These are phyloP conservation scores for Moesziomyces sp. DNA, from an alignment of 1,284 basidiomycete species.

Conservation along the genomic window DNA sequence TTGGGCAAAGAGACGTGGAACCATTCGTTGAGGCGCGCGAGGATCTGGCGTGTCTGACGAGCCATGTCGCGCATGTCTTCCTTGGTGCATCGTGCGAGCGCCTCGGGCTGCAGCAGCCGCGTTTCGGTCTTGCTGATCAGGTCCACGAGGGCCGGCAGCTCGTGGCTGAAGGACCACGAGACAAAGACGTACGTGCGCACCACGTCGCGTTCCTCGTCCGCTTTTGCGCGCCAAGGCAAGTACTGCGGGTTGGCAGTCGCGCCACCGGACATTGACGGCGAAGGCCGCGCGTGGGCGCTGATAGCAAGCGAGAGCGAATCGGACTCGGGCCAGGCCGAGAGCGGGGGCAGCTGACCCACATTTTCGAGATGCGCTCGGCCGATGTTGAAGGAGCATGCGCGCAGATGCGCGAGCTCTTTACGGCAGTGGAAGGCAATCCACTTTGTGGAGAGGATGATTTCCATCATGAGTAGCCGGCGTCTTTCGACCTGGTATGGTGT, in stretches of 20 bases:
- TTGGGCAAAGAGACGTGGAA: constrained; percentile 9
- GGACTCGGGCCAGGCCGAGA: constrained; percentile 21
- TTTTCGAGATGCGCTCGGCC: constrained; percentile 10
- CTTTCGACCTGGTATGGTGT: constrained; percentile 20
- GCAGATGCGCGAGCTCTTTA: not conserved
- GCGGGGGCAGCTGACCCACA: constrained; percentile 17
- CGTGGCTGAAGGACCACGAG: constrained; percentile 6
- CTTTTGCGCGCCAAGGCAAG: constrained; percentile 13
- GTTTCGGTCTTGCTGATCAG: constrained; percentile 20
- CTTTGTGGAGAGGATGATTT: constrained; percentile 11
- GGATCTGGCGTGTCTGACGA: constrained; percentile 16
- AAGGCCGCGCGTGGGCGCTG: too few relatives aligned
- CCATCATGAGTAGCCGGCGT: constrained; percentile 15
- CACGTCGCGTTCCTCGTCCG: constrained; percentile 10
- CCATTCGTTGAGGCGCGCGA: constrained; percentile 29
- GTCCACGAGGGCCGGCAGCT: constrained; percentile 17
- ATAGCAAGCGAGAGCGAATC: constrained; percentile 3
- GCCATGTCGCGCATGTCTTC: constrained; percentile 36
- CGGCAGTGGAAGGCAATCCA: constrained; percentile 34
- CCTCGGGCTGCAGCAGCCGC: constrained; percentile 15
- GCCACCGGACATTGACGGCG: too few relatives aligned
- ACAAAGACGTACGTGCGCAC: constrained; percentile 8
- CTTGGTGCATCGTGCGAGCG: constrained; percentile 20
- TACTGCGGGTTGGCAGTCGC: too few relatives aligned
- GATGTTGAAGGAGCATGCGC: constrained; percentile 13